phyloP scores from a whole-genome alignment of 2,329 filamentous ascomycete genomes.

The Geosmithia putterillii region DNA sequence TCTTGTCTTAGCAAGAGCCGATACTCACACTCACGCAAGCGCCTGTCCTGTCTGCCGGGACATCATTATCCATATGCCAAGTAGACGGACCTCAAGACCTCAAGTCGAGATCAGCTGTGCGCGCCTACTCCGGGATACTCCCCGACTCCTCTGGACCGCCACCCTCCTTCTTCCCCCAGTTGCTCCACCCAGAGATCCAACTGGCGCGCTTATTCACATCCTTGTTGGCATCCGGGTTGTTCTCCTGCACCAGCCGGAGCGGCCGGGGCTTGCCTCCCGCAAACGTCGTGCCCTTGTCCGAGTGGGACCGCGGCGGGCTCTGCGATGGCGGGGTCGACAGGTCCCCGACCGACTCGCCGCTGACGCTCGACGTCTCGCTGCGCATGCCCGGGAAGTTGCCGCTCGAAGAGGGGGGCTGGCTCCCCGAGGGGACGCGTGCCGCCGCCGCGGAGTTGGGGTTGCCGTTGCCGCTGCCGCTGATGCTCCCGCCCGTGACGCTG shows the following conservation, averaged over 20 bases:
- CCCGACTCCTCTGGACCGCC: conserved; percentile 16
- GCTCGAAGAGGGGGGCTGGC: conserved; percentile 27
- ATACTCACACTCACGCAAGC: no score
- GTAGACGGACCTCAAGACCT: no score
- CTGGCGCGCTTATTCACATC: conserved; percentile 45
- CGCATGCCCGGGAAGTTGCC: conserved; percentile 64
- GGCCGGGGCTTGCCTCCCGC: conserved; percentile 67
- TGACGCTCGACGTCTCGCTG: conserved; percentile 52
- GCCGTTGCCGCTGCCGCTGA: conserved; percentile 30
- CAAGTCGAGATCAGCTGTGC: no score
- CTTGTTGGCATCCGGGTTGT: conserved; percentile 32
- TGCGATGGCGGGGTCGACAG: conserved; percentile 33
- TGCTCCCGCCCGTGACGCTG: conserved; percentile 13
- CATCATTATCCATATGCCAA: no score
- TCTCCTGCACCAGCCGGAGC: conserved; percentile 77
- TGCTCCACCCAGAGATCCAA: conserved; percentile 49
- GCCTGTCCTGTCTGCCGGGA: no score
- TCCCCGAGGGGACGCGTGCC: conserved; percentile 37
- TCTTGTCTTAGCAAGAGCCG: no score
- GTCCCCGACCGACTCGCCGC: conserved; percentile 48
- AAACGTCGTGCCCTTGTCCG: conserved; percentile 45
- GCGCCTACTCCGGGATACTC: no score
- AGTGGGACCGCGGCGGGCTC: conserved; percentile 38
- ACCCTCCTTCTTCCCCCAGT: conserved; percentile 34
- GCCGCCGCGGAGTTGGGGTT: conserved; percentile 38